Evolutionary conservation across 2,329 filamentous ascomycete genomes (phyloP), one percentile per base, ranked within the genome.

Genomic region (Balansia obtecta): DNA sequence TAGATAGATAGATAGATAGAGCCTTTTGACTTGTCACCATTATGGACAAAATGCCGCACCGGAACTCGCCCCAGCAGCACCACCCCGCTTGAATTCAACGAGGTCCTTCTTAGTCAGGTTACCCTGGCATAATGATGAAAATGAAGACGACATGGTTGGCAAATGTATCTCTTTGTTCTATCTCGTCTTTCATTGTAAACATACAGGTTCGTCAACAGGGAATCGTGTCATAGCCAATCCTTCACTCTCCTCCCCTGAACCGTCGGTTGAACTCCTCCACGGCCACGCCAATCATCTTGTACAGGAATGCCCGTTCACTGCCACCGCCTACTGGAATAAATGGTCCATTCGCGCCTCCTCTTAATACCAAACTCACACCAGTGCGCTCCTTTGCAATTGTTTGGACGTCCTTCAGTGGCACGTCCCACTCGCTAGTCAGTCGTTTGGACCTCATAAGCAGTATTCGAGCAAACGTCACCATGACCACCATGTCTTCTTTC

Each of bases 341-440:
- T 2, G 93, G 93, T 0, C 93, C 93, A 63, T 95, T 95, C 2
- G 85, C 87, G 3, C 90, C 91, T 11, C 90, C 91, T 58, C 95
- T 86, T 56, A 97, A 71, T 45, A 86, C 84, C 54, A 98, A 79
- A 57, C 87, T 90, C 69, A 98, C 82, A 0, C 93, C 94, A 0
- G 93, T 98, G 48, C 93, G 76, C 74, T 98, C 94, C 72, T 97
- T 98, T 44, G 85, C 86, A 56, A 98, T 97, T 0, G 90, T 97
- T 73, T 97, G 90, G 18, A 98, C 82, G 64, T 98, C 93, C 63
- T 93, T 96, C 56, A 98, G 75, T 27, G 88, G 86, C 11, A 97
- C 88, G 61, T 98, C 93, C 93, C 93, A 98, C 68, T 97, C 91
- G 16, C 83, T 90, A 49, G 81, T 83, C 60, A 98, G 74, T 62